A percentile compares a stretch with the other conserved stretches of the same genome.
Evolutionary conservation across 1,284 basidiomycete species (phyloP).

Genomic region (Inonotus obliquus): DNA sequence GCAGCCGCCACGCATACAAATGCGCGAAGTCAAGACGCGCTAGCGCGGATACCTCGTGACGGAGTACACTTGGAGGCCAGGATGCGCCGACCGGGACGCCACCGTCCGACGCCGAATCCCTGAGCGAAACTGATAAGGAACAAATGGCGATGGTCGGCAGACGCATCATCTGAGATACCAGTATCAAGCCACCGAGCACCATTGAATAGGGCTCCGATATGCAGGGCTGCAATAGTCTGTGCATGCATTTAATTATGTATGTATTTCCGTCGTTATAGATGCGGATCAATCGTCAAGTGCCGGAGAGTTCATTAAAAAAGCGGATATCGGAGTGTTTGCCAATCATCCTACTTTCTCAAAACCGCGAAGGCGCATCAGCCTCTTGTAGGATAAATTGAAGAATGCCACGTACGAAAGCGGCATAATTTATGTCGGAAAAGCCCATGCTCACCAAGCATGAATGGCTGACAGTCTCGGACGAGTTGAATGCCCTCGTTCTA

Average conservation of each 20-base stretch:
- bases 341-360: too few species aligned
- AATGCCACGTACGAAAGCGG: too few species aligned
- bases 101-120: neutral
- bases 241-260: neutral
- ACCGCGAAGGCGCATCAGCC: too few species aligned
- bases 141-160: neutral
- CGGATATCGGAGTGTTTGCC: too few species aligned
- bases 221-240: neutral
- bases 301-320: too few species aligned
- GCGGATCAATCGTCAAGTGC: too few species aligned
- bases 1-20: neutral
- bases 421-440: too few species aligned
- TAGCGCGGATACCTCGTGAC: neutral
- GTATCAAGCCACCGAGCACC: neutral
- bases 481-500: too few species aligned
- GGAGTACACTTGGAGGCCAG: neutral
- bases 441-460: too few species aligned
- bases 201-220: neutral
- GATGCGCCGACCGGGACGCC: neutral
- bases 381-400: too few species aligned
- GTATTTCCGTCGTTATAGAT: too few species aligned
- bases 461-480: too few species aligned
- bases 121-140: neutral
- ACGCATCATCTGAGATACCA: neutral
- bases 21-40: neutral